These are phyloP conservation scores for Colletotrichum spinosum DNA, from an alignment of 2,329 filamentous ascomycete genomes.

Conservation along the genomic window DNA sequence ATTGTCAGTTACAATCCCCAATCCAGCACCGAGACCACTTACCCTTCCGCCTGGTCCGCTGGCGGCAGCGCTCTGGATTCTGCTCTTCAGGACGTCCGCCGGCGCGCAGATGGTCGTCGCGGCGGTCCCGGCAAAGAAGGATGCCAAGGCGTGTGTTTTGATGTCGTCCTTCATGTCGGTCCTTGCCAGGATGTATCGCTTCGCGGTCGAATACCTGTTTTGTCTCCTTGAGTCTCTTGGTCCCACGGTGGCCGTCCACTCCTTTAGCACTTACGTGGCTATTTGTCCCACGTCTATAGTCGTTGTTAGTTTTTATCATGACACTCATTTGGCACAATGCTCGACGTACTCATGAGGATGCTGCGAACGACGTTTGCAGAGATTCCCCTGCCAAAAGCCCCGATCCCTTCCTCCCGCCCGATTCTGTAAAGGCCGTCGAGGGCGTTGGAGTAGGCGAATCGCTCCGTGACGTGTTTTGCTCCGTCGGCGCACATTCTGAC, in stretches of 20 bases:
- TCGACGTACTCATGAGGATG: slow-evolving; percentile 55
- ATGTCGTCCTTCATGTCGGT: slow-evolving; percentile 50
- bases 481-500: slow-evolving; percentile 60
- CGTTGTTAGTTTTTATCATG: slow-evolving; percentile 35
- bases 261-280: slow-evolving; percentile 49
- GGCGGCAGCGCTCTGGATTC: slow-evolving; percentile 50
- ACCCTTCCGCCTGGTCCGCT: slow-evolving; percentile 29
- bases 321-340: slow-evolving; percentile 1
- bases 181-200: slow-evolving; percentile 45
- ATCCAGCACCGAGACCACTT: slow-evolving; percentile 1
- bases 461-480: slow-evolving; percentile 49
- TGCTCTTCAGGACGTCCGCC: slow-evolving; percentile 58
- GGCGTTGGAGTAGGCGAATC: slow-evolving; percentile 54
- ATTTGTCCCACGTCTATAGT: slow-evolving; percentile 55
- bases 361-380: slow-evolving; percentile 55
- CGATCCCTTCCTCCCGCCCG: slow-evolving; percentile 52
- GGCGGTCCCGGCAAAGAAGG: slow-evolving; percentile 56
- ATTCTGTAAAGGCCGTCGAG: slow-evolving; percentile 48
- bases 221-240: not conserved
- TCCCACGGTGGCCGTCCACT: slow-evolving; percentile 7
- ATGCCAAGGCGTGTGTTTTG: slow-evolving; percentile 53
- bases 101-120: slow-evolving; percentile 59
- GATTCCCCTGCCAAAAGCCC: slow-evolving; percentile 52
- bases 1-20: not conserved
- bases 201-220: slow-evolving; percentile 49